These are phyloP conservation scores for Mycena sp. DNA, from an alignment of 1,284 basidiomycete genomes.

Conservation along the genomic window DNA sequence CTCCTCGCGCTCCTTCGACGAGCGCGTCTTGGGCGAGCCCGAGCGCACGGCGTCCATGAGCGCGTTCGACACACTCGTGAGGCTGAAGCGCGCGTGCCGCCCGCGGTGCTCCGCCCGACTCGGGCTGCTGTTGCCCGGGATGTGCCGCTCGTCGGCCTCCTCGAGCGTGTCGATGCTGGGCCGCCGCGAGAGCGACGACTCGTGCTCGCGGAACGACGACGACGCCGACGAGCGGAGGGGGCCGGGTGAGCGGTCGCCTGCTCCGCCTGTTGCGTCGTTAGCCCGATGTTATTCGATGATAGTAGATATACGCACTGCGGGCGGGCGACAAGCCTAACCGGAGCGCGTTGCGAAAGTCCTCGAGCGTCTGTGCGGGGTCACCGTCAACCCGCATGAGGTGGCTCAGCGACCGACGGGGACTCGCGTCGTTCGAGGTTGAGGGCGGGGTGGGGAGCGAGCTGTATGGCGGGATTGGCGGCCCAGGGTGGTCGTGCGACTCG, in stretches of 20 bases:
- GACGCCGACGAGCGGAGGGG: conserved; percentile 17
- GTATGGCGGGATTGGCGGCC: conserved; percentile 46
- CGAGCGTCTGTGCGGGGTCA: conserved; percentile 49
- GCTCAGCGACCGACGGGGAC: conserved; percentile 18
- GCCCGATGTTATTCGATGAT: neutral
- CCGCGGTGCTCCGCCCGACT: conserved; percentile 24
- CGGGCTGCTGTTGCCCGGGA: conserved; percentile 22
- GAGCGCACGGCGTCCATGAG: conserved; percentile 50
- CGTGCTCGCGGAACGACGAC: conserved; percentile 27
- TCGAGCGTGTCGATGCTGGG: conserved; percentile 46
- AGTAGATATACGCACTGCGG: conserved; percentile 10
- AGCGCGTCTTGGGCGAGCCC: conserved; percentile 36
- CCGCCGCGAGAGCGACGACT: conserved; percentile 47
- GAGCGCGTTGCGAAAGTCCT: conserved; percentile 51
- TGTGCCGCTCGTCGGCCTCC: conserved; percentile 26
- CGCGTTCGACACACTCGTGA: conserved; percentile 48
- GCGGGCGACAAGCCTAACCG: conserved; percentile 37
- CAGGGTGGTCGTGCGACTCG: conserved; percentile 21
- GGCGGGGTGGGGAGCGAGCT: conserved; percentile 35
- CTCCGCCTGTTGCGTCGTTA: conserved; percentile 27
- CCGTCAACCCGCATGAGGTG: conserved; percentile 11
- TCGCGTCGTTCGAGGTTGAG: conserved; percentile 21
- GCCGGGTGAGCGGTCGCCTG: conserved; percentile 28
- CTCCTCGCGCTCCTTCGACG: conserved; percentile 24
- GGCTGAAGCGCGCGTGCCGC: conserved; percentile 46